Evolutionary conservation across 1,284 basidiomycete genomes (phyloP), one percentile per base, ranked within the genome.

Genomic region (Papiliotrema laurentii): DNA sequence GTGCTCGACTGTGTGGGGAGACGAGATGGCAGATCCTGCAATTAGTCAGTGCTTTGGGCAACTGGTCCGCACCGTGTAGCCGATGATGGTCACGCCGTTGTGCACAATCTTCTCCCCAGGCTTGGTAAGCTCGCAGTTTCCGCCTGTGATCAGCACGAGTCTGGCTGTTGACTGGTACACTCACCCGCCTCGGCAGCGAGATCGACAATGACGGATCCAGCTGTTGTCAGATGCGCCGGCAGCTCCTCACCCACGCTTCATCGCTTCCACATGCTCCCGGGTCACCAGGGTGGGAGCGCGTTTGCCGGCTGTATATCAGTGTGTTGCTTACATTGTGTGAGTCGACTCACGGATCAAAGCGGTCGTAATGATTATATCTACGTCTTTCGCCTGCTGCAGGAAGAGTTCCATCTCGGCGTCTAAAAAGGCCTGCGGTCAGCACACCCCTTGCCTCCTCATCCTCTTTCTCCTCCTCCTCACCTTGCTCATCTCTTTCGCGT

Each of bases 401-500:
- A 90, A 90, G 35, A 90, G 78, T 0, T 84, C 82, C 88, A 90
- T 89, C 69, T 90, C 88, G 11, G 87, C 87, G 46, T 84, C 86
- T 53, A 89, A 83, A 68, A 89, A 90, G 13, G 61, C 64, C 64
- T 67, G 45, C 4, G 21, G 19, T 56, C 33, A 54, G 58, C 21
- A n/a, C 7, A 22, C 35, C 11, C 7, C 35, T 7, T 7, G 18
- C 16, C 21, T 9, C 28, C 41, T 6, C n/a, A n/a, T n/a, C n/a
- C n/a, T n/a, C n/a, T n/a, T n/a, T n/a, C n/a, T n/a, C n/a, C n/a
- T n/a, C n/a, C 3, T 10, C 45, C 60, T 49, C 67, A 88, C 87
- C 75, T 89, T 87, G 37, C 85, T 86, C 87, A 90, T 89, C 57
- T 83, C 82, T 72, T 89, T 90, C n/a, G 87, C 87, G 63, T 90